phyloP scores from a whole-genome alignment of 2,329 filamentous ascomycete species.

The Exophiala sideris region DNA sequence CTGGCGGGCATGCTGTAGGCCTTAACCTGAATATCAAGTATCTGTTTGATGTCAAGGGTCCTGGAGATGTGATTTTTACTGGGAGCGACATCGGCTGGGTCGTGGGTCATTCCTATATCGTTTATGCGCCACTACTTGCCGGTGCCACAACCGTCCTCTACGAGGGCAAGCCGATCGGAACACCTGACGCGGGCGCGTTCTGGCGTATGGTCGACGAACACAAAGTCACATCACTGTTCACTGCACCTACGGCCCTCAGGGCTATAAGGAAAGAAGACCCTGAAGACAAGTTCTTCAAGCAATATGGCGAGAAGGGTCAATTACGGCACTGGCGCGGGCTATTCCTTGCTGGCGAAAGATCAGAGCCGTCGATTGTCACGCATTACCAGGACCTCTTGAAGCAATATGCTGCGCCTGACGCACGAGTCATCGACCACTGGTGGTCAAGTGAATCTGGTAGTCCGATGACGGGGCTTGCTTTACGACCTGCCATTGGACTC shows the following conservation, averaged over 20 bases:
- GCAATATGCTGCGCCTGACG: conserved; percentile 61
- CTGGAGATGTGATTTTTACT: conserved; percentile 77
- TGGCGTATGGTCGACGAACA: conserved; percentile 86
- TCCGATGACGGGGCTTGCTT: conserved; percentile 63
- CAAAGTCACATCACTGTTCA: conserved; percentile 76
- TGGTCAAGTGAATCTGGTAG: conserved; percentile 70
- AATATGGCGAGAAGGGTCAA: conserved; percentile 64
- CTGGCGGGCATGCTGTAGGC: conserved; percentile 82
- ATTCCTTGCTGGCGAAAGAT: conserved; percentile 85
- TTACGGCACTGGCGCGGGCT: conserved; percentile 69
- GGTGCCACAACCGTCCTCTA: conserved; percentile 85
- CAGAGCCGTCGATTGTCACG: conserved; percentile 78
- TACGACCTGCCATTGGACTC: conserved; percentile 60
- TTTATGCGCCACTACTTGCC: conserved; percentile 81
- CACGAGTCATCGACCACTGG: conserved; percentile 68
- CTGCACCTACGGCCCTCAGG: conserved; percentile 80
- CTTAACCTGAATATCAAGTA: conserved; percentile 78
- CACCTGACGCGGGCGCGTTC: conserved; percentile 80
- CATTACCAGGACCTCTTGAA: conserved; percentile 73
- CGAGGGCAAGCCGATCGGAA: conserved; percentile 91
- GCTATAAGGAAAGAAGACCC: conserved; percentile 86
- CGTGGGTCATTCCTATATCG: conserved; percentile 79
- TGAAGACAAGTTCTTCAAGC: conserved; percentile 62
- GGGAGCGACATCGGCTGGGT: conserved; percentile 88
- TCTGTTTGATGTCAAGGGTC: conserved; percentile 76